Percentiles rank a stretch among this genome's conserved stretches.
Evolutionary conservation across 2,329 filamentous ascomycete genomes (phyloP).

Genomic region (Epichloe brachyelytri): DNA sequence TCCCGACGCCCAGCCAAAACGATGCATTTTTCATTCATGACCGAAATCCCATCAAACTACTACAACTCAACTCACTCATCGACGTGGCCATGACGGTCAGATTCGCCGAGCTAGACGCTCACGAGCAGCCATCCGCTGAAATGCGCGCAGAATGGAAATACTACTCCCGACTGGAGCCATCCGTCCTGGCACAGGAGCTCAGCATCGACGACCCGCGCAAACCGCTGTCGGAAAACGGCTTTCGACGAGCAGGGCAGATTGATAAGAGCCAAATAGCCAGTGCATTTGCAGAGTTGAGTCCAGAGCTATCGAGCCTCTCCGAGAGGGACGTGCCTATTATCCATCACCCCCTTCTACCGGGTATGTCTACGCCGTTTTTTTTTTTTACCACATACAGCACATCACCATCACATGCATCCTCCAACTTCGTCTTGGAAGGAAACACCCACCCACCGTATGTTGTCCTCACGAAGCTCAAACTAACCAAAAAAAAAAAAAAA

Average conservation of each 20-base stretch:
- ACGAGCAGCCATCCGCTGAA: constrained; percentile 60
- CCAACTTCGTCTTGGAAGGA: not conserved
- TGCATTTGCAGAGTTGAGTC: constrained; percentile 24
- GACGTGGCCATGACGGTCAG: constrained; percentile 13
- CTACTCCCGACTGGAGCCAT: constrained; percentile 48
- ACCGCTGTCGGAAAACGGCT: constrained; percentile 22
- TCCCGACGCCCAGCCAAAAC: too few relatives aligned
- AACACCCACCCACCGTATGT: not conserved
- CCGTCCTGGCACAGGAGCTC: constrained; percentile 36
- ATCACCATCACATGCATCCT: not conserved
- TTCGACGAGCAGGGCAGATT: not conserved
- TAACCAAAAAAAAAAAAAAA: not conserved
- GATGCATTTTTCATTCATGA: too few relatives aligned
- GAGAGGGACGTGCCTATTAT: constrained; percentile 38
- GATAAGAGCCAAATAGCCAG: not conserved
- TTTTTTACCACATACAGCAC: not conserved
- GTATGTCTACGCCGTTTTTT: constrained; percentile 28
- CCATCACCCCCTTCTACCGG: constrained; percentile 54
- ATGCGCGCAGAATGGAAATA: constrained; percentile 64
- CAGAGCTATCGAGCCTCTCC: constrained; percentile 18
- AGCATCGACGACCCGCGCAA: constrained; percentile 42
- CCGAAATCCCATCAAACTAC: too few relatives aligned
- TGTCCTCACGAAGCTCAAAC: too few relatives aligned
- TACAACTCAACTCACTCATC: too few relatives aligned
- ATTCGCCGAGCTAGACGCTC: constrained; percentile 50